Percentiles rank a stretch among this genome's conserved stretches.
These are phyloP conservation scores for Lodderomyces parapsilosis DNA, from an alignment of 1,139 yeast genomes.

Conservation along the genomic window DNA sequence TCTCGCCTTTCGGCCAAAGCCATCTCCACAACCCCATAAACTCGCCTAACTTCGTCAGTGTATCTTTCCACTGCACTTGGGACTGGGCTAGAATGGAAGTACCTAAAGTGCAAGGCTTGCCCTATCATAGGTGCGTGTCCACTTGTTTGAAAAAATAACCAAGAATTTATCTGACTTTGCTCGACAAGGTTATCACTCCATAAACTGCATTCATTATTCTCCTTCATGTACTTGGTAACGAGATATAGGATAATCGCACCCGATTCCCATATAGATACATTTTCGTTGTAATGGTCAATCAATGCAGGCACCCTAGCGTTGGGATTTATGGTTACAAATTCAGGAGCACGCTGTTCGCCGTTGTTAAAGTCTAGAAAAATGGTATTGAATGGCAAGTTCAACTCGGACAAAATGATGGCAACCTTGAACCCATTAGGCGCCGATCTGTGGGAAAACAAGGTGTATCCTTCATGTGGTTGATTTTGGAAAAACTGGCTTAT, in stretches of 20 bases:
- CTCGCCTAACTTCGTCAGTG: constrained; percentile 90
- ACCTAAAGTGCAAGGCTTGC: constrained; percentile 90
- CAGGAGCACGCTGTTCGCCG: constrained; percentile 93
- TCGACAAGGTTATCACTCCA: constrained; percentile 82
- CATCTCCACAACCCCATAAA: constrained; percentile 93
- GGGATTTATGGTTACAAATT: constrained; percentile 87
- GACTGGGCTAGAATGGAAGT: constrained; percentile 84
- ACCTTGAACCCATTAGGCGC: constrained; percentile 98
- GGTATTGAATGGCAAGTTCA: constrained; percentile 76
- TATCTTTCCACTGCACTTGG: constrained; percentile 90
- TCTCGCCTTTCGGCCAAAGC: constrained; percentile 92
- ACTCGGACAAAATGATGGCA: constrained; percentile 83
- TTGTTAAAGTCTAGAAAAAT: constrained; percentile 83
- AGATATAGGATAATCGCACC: constrained; percentile 86
- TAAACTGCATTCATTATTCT: constrained; percentile 59
- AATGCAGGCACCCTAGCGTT: constrained; percentile 94
- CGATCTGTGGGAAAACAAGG: constrained; percentile 84
- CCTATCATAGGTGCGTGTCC: constrained; percentile 99
- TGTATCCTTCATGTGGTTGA: constrained; percentile 81
- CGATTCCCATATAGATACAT: constrained; percentile 88
- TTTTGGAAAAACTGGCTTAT: constrained; percentile 73
- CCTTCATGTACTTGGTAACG: constrained; percentile 66
- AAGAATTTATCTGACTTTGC: constrained; percentile 82
- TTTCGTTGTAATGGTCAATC: constrained; percentile 80
- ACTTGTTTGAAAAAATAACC: constrained; percentile 93